phyloP scores from a whole-genome alignment of 169 alveolate species.

The Plasmodium berghei region DNA sequence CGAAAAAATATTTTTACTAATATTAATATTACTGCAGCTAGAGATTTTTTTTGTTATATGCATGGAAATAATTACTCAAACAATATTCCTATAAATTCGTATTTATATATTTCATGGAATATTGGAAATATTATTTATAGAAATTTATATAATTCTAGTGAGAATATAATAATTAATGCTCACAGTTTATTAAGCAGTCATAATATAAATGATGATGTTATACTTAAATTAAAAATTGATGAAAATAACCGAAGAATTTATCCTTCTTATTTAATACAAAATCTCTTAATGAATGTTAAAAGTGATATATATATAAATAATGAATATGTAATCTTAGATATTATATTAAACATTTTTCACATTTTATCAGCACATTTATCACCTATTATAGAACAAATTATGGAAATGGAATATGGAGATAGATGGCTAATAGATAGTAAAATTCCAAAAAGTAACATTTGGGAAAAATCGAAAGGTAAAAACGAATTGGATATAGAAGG shows the following conservation, averaged over 20 bases:
- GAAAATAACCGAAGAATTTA: slow-evolving; percentile 72
- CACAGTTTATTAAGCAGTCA: slow-evolving; percentile 76
- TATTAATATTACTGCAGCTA: slow-evolving; percentile 59
- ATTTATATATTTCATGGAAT: slow-evolving; percentile 84
- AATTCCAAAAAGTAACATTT: slow-evolving; percentile 83
- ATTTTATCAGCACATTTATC: slow-evolving; percentile 82
- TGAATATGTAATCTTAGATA: slow-evolving; percentile 71
- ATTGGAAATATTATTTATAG: slow-evolving; percentile 84
- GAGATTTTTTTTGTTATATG: slow-evolving; percentile 75
- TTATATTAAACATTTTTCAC: slow-evolving; percentile 77
- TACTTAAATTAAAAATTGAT: slow-evolving; percentile 61
- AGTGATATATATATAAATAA: slow-evolving; percentile 69
- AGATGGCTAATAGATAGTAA: slow-evolving; percentile 82
- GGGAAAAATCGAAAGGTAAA: slow-evolving; percentile 81
- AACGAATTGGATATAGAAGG: slow-evolving; percentile 86
- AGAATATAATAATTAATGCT: slow-evolving; percentile 77
- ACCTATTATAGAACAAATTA: slow-evolving; percentile 81
- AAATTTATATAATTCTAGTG: slow-evolving; percentile 82
- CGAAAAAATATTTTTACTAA: slow-evolving; percentile 51
- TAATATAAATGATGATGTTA: slow-evolving; percentile 74
- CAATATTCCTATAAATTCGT: slow-evolving; percentile 74
- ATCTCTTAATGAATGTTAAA: slow-evolving; percentile 44
- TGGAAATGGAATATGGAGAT: slow-evolving; percentile 81
- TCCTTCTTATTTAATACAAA: slow-evolving; percentile 70
- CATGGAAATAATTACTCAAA: slow-evolving; percentile 76